phyloP scores from a whole-genome alignment of 2,329 filamentous ascomycete species.

The Alternaria infectoria region DNA sequence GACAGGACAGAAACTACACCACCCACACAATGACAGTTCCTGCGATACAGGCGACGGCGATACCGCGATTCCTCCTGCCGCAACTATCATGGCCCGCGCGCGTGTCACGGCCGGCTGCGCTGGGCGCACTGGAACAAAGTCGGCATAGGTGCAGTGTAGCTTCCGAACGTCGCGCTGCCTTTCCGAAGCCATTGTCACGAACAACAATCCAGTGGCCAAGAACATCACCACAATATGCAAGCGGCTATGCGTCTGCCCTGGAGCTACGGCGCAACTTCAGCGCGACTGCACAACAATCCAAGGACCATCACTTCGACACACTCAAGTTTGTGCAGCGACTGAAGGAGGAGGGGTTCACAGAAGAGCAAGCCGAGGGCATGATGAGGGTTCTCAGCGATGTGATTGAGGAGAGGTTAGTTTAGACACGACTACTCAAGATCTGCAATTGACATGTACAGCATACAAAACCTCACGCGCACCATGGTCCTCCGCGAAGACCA shows the following conservation, averaged over 20 bases:
- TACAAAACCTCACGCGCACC: slow-evolving; percentile 94
- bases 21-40: slow-evolving; percentile 36
- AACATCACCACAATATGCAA: slow-evolving; percentile 2
- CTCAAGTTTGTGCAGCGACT: slow-evolving; percentile 94
- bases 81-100: slow-evolving; percentile 44
- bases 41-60: slow-evolving; percentile 30
- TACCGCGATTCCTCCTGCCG: slow-evolving; percentile 50
- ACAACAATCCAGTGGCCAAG: slow-evolving; percentile 9
- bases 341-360: slow-evolving; percentile 90
- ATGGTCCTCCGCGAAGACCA: slow-evolving; percentile 98
- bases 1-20: slow-evolving; percentile 13
- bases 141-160: slow-evolving; percentile 21
- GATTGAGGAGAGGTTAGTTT: slow-evolving; percentile 81
- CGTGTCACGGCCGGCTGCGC: slow-evolving; percentile 26
- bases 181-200: slow-evolving; percentile 9
- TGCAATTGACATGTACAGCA: slow-evolving; percentile 59
- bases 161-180: slow-evolving; percentile 18
- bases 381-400: slow-evolving; percentile 97
- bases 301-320: slow-evolving; percentile 97
- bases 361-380: slow-evolving; percentile 95
- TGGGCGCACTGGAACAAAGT: slow-evolving; percentile 20
- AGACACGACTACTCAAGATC: background rate
- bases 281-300: slow-evolving; percentile 63
- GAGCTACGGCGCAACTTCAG: slow-evolving; percentile 63
- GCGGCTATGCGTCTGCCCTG: slow-evolving; percentile 7